A percentile compares a stretch with the other conserved stretches of the same genome.
phyloP scores from a whole-genome alignment of 495 filamentous ascomycete species.

The Penicillium canariense region DNA sequence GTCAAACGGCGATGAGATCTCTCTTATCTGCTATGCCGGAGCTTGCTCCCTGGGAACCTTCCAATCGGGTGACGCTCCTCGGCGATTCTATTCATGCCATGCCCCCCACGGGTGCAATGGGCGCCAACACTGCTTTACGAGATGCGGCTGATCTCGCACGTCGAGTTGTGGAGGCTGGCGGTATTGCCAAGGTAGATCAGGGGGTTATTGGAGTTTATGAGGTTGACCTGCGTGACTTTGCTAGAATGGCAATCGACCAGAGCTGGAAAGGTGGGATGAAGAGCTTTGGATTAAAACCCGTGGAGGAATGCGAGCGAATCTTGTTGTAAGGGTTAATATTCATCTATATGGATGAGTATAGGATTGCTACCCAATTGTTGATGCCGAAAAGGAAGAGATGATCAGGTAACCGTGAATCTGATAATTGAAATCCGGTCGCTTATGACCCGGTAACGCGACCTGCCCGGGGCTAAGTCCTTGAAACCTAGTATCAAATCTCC shows the following conservation, averaged over 20 bases:
- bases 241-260: slow-evolving; percentile 16
- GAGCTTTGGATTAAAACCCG: slow-evolving; percentile 26
- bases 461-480: too few relatives aligned
- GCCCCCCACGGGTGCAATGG: slow-evolving; percentile 60
- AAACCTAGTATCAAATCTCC: too few relatives aligned
- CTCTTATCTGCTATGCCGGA: slow-evolving; percentile 40
- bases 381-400: too few relatives aligned
- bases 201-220: slow-evolving; percentile 30
- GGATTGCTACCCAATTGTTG: too few relatives aligned
- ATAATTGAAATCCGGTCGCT: too few relatives aligned
- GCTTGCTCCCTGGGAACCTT: slow-evolving; percentile 30
- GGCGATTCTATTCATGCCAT: slow-evolving; percentile 61
- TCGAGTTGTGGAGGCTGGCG: slow-evolving; percentile 25
- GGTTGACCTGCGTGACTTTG: slow-evolving; percentile 27
- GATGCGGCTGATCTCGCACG: slow-evolving; percentile 34
- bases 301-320: slow-evolving; percentile 27
- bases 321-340: too few relatives aligned
- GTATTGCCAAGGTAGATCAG: slow-evolving; percentile 25
- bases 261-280: slow-evolving; percentile 29
- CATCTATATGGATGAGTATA: too few relatives aligned
- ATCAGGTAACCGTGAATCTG: too few relatives aligned
- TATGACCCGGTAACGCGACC: too few relatives aligned
- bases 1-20: slow-evolving; percentile 31
- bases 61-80: slow-evolving; percentile 54
- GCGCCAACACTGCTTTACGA: slow-evolving; percentile 56